phyloP scores from a whole-genome alignment of 257 asterid genomes.

The Petrea volubilis region DNA sequence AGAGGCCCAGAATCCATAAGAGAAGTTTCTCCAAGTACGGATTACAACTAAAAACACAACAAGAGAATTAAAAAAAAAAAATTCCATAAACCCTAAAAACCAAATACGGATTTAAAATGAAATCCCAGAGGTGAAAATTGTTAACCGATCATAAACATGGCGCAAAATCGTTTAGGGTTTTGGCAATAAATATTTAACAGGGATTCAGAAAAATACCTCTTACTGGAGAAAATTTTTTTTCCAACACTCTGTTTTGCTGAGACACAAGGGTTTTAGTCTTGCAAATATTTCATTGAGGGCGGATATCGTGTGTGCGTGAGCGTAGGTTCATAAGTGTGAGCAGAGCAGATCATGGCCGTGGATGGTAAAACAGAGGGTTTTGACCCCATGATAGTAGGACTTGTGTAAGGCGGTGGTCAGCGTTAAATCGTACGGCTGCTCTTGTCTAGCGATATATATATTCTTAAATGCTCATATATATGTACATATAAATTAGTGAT shows the following conservation, averaged over 20 bases:
- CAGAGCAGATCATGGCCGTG: constrained; percentile 6
- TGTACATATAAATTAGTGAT: too few relatives aligned
- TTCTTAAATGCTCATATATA: too few relatives aligned
- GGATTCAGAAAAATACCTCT: constrained; percentile 2
- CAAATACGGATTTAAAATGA: background rate
- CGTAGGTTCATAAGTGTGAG: background rate
- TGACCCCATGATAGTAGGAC: constrained; percentile 1
- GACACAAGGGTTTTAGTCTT: constrained; percentile 28
- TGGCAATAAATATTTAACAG: constrained; percentile 1
- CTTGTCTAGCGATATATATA: too few relatives aligned
- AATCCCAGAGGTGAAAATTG: background rate
- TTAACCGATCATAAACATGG: background rate
- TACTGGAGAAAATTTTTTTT: background rate
- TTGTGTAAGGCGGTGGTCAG: background rate
- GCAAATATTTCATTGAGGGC: background rate
- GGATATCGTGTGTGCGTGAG: background rate
- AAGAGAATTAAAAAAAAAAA: background rate
- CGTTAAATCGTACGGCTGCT: too few relatives aligned
- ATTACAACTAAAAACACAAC: background rate
- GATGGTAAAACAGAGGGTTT: background rate
- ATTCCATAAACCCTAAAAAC: constrained; percentile 20
- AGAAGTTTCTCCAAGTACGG: background rate
- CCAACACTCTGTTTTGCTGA: background rate
- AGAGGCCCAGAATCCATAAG: background rate
- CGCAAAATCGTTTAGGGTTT: constrained; percentile 29